A percentile compares a stretch with the other conserved stretches of the same genome.
These are phyloP conservation scores for Cyclotella sp. DNA, from an alignment of 108 stramenopile species.

Conservation along the genomic window DNA sequence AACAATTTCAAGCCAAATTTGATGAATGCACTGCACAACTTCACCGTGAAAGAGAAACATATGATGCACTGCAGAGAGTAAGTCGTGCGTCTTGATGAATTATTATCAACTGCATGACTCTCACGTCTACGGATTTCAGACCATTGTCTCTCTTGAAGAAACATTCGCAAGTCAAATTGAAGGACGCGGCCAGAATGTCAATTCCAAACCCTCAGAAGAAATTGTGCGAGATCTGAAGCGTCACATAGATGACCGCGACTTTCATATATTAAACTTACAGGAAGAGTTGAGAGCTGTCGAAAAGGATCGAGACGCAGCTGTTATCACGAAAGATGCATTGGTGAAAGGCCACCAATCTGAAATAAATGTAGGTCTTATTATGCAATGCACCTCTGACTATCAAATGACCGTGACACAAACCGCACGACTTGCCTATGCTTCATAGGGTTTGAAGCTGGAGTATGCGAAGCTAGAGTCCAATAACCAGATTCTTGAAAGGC, in stretches of 20 bases:
- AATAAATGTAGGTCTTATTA: slow-evolving; percentile 14
- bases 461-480: slow-evolving; percentile 20
- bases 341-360: slow-evolving; percentile 25
- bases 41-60: slow-evolving; percentile 9
- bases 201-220: slow-evolving; percentile 7
- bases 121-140: not conserved
- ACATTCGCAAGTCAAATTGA: slow-evolving; percentile 19
- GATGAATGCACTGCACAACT: slow-evolving; percentile 19
- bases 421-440: not conserved
- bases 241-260: slow-evolving; percentile 23
- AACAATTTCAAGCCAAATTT: slow-evolving; percentile 15
- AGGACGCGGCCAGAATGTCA: not conserved
- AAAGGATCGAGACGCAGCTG: slow-evolving; percentile 38
- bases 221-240: slow-evolving; percentile 34
- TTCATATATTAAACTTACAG: slow-evolving; percentile 21
- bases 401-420: not conserved
- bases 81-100: not conserved
- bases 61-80: slow-evolving; percentile 20
- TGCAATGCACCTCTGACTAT: not conserved
- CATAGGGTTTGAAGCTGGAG: slow-evolving; percentile 17
- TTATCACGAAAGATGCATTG: slow-evolving; percentile 23
- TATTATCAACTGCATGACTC: not conserved
- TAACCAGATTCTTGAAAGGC: slow-evolving; percentile 23
- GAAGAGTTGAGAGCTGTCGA: slow-evolving; percentile 21
- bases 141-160: slow-evolving; percentile 22